phyloP scores from a whole-genome alignment of 768 basidiomycete species.

The Pleurotus ostreatus region DNA sequence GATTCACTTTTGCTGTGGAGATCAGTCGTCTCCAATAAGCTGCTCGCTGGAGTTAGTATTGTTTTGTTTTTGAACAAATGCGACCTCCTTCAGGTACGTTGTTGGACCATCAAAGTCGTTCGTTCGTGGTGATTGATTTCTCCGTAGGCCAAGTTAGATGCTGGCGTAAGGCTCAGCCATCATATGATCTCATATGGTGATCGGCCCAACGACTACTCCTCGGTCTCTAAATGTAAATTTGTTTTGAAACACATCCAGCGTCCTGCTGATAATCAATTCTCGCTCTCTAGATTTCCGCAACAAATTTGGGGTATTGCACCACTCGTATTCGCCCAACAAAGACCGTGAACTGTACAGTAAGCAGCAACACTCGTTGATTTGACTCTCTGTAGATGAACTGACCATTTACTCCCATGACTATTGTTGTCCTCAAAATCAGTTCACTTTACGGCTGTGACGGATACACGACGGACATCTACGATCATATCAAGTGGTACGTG shows the following conservation, averaged over 20 bases:
- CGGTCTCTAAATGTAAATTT: conserved; percentile 62
- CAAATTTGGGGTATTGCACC: conserved; percentile 70
- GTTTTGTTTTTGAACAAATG: conserved; percentile 82
- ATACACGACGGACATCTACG: conserved; percentile 66
- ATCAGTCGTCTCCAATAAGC: conserved; percentile 64
- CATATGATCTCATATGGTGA: conserved; percentile 72
- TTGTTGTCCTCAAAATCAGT: conserved; percentile 33
- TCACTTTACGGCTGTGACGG: conserved; percentile 79
- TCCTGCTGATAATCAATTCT: conserved; percentile 2
- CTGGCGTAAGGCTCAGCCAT: conserved; percentile 67
- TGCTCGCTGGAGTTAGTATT: conserved; percentile 71
- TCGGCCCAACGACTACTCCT: conserved; percentile 74
- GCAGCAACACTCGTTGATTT: conserved; percentile 17
- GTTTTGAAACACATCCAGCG: too few relatives aligned
- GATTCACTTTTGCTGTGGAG: conserved; percentile 79
- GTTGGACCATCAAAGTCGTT: background rate
- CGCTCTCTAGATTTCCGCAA: conserved; percentile 59
- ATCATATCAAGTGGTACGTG: conserved; percentile 70
- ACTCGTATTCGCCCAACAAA: conserved; percentile 63
- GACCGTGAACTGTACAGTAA: conserved; percentile 70
- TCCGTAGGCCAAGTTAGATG: conserved; percentile 64
- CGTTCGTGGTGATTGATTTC: background rate
- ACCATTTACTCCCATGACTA: too few relatives aligned
- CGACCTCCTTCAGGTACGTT: conserved; percentile 64
- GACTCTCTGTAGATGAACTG: too few relatives aligned